Evolutionary conservation across 2,329 filamentous ascomycete genomes (phyloP), one percentile per base, ranked within the genome.

Genomic region (Sporothrix curviconia): DNA sequence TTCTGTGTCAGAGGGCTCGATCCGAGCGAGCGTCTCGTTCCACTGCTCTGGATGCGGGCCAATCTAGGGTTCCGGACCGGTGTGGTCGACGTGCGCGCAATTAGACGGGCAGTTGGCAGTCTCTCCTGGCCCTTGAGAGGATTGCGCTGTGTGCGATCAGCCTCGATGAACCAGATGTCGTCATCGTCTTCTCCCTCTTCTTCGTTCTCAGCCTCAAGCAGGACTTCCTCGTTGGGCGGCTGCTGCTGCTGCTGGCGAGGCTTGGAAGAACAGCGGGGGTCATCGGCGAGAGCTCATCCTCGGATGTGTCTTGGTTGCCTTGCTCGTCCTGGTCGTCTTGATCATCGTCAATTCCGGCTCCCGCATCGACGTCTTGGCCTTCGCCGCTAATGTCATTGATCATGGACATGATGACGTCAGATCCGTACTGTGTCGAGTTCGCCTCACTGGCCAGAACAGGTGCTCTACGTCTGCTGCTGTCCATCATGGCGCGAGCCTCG

Each of bases 91-190:
- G n/a, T n/a, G n/a, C n/a, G n/a, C n/a, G n/a, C n/a, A n/a, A n/a
- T n/a, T n/a, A n/a, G n/a, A n/a, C n/a, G n/a, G n/a, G n/a, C n/a
- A n/a, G n/a, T n/a, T n/a, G n/a, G n/a, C n/a, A n/a, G n/a, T n/a
- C n/a, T n/a, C n/a, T n/a, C n/a, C n/a, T n/a, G n/a, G n/a, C n/a
- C n/a, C n/a, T n/a, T n/a, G n/a, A n/a, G n/a, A n/a, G n/a, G n/a
- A n/a, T n/a, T n/a, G n/a, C n/a, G n/a, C n/a, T n/a, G n/a, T n/a
- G 72, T 69, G 12, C 80, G 75, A 55, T 76, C 72, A 11, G 80
- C 81, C 64, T 84, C 81, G 24, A 82, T 64, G 32, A 79, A 80
- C 80, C 81, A 84, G 11, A 84, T 73, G 61, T 84, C 76, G 3
- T 70, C 71, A 11, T 76, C 77, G 3, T 75, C 74, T n/a, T 77